Evolutionary conservation across 768 basidiomycete species (phyloP).

Genomic region (Phanerochaete carnosa): DNA sequence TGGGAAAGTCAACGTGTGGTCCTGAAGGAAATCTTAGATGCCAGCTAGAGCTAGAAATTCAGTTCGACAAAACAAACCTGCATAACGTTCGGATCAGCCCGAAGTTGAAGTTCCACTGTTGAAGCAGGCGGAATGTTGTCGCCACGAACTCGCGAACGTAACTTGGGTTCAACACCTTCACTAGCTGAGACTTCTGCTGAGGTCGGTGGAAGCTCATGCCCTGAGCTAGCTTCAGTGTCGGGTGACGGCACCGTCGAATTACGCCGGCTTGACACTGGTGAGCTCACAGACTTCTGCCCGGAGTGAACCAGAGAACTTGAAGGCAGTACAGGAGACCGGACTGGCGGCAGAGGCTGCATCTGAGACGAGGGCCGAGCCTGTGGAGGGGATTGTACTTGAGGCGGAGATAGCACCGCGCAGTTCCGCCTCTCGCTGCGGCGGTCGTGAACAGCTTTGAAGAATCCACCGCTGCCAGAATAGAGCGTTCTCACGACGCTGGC

Average conservation of each 20-base stretch:
- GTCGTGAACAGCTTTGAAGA: slow-evolving; percentile 5
- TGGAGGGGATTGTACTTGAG: background rate
- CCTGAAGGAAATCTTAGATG: too few species aligned
- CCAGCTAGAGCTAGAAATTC: too few species aligned
- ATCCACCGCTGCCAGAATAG: slow-evolving; percentile 1
- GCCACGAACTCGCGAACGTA: background rate
- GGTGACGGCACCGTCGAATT: background rate
- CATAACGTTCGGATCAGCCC: too few species aligned
- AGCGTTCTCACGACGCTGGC: background rate
- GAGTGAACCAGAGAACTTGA: too few species aligned
- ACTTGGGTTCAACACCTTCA: background rate
- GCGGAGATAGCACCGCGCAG: background rate
- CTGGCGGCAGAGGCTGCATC: too few species aligned
- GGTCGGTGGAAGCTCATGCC: background rate
- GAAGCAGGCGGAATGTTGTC: background rate
- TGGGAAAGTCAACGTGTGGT: too few species aligned
- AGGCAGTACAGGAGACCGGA: background rate
- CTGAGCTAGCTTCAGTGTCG: background rate
- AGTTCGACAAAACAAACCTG: too few species aligned
- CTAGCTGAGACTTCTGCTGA: background rate
- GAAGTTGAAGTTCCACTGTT: background rate
- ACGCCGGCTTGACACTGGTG: background rate
- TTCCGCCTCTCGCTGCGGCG: background rate
- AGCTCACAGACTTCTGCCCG: background rate
- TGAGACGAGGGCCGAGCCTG: background rate